These are phyloP conservation scores for Haematococcus lacustris DNA, from an alignment of 139 green algal species.

Conservation along the genomic window DNA sequence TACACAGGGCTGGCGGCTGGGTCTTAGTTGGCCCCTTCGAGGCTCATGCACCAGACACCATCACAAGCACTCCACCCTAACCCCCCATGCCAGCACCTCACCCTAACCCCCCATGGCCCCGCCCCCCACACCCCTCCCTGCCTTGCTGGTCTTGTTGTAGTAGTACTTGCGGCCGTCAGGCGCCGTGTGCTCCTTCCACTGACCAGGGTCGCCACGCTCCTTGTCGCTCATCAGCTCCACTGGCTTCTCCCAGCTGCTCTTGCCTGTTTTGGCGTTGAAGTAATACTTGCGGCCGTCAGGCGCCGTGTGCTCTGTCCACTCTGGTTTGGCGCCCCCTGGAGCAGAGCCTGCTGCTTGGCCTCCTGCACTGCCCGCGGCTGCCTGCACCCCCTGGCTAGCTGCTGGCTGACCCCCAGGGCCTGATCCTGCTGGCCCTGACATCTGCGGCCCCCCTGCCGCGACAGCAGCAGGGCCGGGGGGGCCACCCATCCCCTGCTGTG, in stretches of 20 bases:
- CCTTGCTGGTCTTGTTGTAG: constrained; percentile 72
- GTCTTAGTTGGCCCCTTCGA: no score
- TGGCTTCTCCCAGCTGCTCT: constrained; percentile 85
- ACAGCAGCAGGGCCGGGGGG: no score
- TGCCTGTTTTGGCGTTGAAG: constrained; percentile 75
- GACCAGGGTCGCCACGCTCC: no score
- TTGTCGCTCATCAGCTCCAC: constrained; percentile 55
- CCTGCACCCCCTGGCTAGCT: no score
- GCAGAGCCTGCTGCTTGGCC: not conserved
- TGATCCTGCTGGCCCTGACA: constrained; percentile 11
- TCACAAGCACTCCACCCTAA: no score
- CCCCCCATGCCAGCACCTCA: no score
- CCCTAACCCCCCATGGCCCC: no score
- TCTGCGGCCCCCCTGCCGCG: not conserved
- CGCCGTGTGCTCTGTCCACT: constrained; percentile 86
- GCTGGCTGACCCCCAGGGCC: not conserved
- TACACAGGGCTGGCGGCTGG: no score
- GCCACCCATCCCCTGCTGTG: constrained; percentile 1
- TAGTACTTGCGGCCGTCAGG: constrained; percentile 87
- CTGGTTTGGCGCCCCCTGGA: constrained; percentile 22
- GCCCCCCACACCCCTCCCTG: no score
- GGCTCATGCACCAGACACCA: no score
- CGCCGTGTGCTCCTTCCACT: constrained; percentile 78
- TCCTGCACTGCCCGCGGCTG: no score
- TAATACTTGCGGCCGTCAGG: constrained; percentile 89